These are phyloP conservation scores for Fusarium bactridioides DNA, from an alignment of 2,329 filamentous ascomycete species.

Conservation along the genomic window DNA sequence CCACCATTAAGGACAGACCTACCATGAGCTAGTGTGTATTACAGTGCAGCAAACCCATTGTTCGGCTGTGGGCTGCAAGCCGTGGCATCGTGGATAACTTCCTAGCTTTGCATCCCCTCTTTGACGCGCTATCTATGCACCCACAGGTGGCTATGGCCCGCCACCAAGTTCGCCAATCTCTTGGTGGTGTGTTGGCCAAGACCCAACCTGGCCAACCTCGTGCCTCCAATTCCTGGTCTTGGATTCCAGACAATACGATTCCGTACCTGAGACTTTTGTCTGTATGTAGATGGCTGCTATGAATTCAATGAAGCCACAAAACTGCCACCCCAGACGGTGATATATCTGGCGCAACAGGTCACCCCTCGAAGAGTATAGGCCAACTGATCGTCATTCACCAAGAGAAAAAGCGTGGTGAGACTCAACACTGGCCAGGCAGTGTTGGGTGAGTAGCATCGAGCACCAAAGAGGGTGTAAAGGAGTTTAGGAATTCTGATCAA, in stretches of 20 bases:
- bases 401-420: slow-evolving; percentile 1
- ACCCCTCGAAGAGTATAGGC: neutral
- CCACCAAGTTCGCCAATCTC: slow-evolving; percentile 39
- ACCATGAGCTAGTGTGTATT: slow-evolving; percentile 13
- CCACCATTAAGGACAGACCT: slow-evolving; percentile 25
- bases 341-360: neutral
- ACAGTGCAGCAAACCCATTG: slow-evolving; percentile 5
- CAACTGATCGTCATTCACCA: neutral
- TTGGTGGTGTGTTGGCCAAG: slow-evolving; percentile 22
- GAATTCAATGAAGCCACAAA: neutral
- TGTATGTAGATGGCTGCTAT: neutral
- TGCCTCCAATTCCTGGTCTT: neutral
- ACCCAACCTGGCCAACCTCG: neutral
- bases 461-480: slow-evolving; percentile 20
- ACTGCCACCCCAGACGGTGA: neutral
- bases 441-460: slow-evolving; percentile 4
- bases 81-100: slow-evolving; percentile 14
- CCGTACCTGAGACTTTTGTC: neutral
- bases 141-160: slow-evolving; percentile 21
- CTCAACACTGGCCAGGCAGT: neutral
- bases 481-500: slow-evolving; percentile 11
- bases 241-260: neutral
- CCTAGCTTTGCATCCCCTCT: slow-evolving; percentile 1
- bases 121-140: slow-evolving; percentile 16
- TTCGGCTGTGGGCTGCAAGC: slow-evolving; percentile 17